A percentile compares a stretch with the other conserved stretches of the same genome.
phyloP scores from a whole-genome alignment of 371 early-diverging fungal genomes.

The Apophysomyces sp. region DNA sequence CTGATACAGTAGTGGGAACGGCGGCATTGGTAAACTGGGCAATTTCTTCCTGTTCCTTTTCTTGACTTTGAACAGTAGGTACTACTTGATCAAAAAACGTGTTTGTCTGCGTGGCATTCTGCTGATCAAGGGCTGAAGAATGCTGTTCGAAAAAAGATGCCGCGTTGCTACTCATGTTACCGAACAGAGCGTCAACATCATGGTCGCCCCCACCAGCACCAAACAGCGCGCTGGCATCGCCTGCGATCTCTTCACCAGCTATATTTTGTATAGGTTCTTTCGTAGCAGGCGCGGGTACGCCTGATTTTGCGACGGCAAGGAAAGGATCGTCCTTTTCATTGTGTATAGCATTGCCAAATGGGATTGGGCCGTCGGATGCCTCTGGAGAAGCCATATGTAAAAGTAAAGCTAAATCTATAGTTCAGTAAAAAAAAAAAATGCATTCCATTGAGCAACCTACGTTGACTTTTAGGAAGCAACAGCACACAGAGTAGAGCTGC shows the following conservation, averaged over 20 bases:
- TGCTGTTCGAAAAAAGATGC: not conserved
- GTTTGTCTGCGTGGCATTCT: not conserved
- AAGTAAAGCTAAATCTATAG: not conserved
- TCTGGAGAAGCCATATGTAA: not conserved
- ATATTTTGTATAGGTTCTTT: not conserved
- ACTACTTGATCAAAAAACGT: not conserved
- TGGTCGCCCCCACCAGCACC: not conserved
- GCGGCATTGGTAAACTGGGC: not conserved
- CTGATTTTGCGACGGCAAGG: not conserved
- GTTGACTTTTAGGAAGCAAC: not conserved
- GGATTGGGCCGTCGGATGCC: not conserved
- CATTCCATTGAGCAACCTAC: not conserved
- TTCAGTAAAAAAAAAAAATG: no score
- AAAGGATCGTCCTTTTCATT: not conserved
- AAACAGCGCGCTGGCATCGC: constrained; percentile 34
- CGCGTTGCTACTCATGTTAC: not conserved
- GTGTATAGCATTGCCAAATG: not conserved
- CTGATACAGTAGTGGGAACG: not conserved
- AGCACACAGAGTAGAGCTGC: not conserved
- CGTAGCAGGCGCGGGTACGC: not conserved
- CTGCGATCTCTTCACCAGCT: constrained; percentile 3
- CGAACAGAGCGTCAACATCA: not conserved
- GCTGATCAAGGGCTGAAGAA: not conserved
- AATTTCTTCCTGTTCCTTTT: not conserved
- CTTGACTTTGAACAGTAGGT: not conserved